Evolutionary conservation across 257 asterid genomes (phyloP).

Genomic region (Rhazya stricta): DNA sequence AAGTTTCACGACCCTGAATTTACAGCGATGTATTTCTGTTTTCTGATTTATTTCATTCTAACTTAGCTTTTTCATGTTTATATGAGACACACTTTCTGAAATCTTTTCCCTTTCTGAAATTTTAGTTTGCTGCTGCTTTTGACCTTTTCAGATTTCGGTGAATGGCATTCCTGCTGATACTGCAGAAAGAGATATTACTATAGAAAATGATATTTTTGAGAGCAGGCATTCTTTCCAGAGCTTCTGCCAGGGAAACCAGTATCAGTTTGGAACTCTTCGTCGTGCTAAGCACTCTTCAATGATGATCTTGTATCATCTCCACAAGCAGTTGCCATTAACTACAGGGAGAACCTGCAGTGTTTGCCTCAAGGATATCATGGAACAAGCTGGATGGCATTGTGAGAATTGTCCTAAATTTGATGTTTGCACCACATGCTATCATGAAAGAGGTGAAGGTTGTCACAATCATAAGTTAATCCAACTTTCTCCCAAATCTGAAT

Average conservation of each 20-base stretch:
- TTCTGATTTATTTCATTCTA: neutral
- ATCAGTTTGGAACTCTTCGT: slow-evolving; percentile 62
- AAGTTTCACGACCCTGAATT: neutral
- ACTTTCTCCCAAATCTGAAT: slow-evolving; percentile 6
- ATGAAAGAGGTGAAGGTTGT: slow-evolving; percentile 25
- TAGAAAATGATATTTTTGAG: slow-evolving; percentile 47
- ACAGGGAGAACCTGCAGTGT: slow-evolving; percentile 27
- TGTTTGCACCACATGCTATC: slow-evolving; percentile 36
- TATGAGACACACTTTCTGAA: neutral
- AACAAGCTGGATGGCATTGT: slow-evolving; percentile 29
- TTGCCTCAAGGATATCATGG: slow-evolving; percentile 28
- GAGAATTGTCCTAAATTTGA: slow-evolving; percentile 36
- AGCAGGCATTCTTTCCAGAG: slow-evolving; percentile 52
- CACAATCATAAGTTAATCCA: slow-evolving; percentile 28
- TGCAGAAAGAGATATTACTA: slow-evolving; percentile 36
- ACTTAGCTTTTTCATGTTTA: neutral
- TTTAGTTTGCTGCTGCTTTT: neutral
- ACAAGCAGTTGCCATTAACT: slow-evolving; percentile 21
- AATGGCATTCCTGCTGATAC: slow-evolving; percentile 37
- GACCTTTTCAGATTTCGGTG: slow-evolving; percentile 33
- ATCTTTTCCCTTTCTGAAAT: neutral
- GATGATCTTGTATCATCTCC: slow-evolving; percentile 72
- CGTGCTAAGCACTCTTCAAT: slow-evolving; percentile 81
- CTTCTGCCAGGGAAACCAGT: slow-evolving; percentile 56
- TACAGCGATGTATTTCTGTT: slow-evolving; percentile 4